phyloP scores from a whole-genome alignment of 345 rosid genomes.

The Brassica incana region DNA sequence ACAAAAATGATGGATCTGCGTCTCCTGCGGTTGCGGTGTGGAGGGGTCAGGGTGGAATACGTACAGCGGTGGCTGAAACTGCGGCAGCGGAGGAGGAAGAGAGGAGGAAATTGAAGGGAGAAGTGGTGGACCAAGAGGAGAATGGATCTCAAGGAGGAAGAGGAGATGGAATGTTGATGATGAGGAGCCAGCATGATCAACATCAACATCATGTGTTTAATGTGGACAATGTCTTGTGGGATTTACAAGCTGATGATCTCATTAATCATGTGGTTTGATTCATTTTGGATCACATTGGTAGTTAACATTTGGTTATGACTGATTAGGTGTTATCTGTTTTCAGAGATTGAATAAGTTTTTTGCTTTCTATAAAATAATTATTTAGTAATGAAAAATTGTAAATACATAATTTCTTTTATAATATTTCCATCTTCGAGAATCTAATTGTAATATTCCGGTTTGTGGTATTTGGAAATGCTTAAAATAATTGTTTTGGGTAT shows the following conservation, averaged over 20 bases:
- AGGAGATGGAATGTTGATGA: constrained; percentile 44
- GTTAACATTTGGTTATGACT: constrained; percentile 3
- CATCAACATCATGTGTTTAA: constrained; percentile 54
- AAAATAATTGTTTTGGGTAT: too few species aligned
- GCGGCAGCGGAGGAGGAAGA: constrained; percentile 32
- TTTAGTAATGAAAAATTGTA: not conserved
- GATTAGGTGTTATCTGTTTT: constrained; percentile 14
- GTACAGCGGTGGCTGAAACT: constrained; percentile 35
- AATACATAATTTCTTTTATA: not conserved
- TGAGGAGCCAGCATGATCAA: constrained; percentile 34
- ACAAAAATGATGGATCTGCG: constrained; percentile 35
- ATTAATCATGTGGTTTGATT: constrained; percentile 57
- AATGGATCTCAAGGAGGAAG: constrained; percentile 44
- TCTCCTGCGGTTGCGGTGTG: constrained; percentile 38
- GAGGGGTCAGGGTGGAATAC: constrained; percentile 38
- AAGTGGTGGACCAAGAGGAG: constrained; percentile 60
- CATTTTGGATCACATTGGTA: not conserved
- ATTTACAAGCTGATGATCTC: constrained; percentile 72
- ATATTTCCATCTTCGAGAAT: not conserved
- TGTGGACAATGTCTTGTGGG: constrained; percentile 83
- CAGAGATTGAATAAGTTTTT: constrained; percentile 16
- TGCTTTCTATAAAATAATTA: not conserved
- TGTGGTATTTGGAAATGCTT: too few species aligned
- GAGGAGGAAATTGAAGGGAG: constrained; percentile 48
- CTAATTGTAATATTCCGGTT: too few species aligned